These are phyloP conservation scores for Dactylellina cionopaga DNA, from an alignment of 2,329 filamentous ascomycete genomes.

Conservation along the genomic window DNA sequence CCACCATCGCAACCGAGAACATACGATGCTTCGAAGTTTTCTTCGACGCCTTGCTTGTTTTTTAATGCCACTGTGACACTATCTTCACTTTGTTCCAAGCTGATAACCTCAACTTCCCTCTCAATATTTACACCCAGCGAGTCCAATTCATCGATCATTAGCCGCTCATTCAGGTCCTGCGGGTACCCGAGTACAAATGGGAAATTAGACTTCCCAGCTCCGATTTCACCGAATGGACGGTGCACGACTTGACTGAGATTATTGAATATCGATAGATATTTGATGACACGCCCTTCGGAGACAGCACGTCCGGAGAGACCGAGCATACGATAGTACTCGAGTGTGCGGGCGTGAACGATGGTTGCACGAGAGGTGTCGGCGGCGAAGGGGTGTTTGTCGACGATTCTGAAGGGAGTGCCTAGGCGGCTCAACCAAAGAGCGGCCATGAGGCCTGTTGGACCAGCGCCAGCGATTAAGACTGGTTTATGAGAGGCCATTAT, in stretches of 20 bases:
- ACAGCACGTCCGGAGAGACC: conserved; percentile 60
- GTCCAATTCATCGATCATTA: conserved; percentile 58
- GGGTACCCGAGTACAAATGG: conserved; percentile 58
- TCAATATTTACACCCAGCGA: conserved; percentile 54
- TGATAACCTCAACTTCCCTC: conserved; percentile 57
- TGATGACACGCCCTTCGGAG: conserved; percentile 60
- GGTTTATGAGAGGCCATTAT: conserved; percentile 20
- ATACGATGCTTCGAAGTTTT: conserved; percentile 61
- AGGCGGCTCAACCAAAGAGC: conserved; percentile 61
- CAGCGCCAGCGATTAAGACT: conserved; percentile 64
- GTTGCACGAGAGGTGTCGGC: conserved; percentile 63
- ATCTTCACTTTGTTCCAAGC: conserved; percentile 57
- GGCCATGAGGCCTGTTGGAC: conserved; percentile 63
- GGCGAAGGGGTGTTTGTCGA: conserved; percentile 59
- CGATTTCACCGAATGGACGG: conserved; percentile 58
- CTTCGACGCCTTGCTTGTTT: conserved; percentile 48
- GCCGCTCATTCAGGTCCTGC: conserved; percentile 60
- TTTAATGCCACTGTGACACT: conserved; percentile 58
- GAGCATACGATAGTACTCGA: conserved; percentile 66
- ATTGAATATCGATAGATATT: conserved; percentile 61
- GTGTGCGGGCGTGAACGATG: conserved; percentile 64
- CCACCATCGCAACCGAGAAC: conserved; percentile 68
- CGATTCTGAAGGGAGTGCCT: conserved; percentile 60
- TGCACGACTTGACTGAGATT: conserved; percentile 58
- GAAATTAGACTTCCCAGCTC: conserved; percentile 58